These are phyloP conservation scores for Ganoderma lucidum DNA, from an alignment of 1,284 basidiomycete species.

Conservation along the genomic window DNA sequence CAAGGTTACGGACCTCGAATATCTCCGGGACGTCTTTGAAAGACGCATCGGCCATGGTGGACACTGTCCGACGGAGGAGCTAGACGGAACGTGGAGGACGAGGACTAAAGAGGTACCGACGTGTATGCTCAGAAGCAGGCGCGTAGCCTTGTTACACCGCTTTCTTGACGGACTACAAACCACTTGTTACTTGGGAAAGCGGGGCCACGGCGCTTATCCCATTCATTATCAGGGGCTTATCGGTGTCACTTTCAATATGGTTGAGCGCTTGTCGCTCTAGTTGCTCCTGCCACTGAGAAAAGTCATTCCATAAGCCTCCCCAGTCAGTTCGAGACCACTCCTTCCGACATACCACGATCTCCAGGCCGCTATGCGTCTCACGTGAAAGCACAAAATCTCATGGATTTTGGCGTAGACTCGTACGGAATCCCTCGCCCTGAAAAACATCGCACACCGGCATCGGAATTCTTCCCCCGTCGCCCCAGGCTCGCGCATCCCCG, in stretches of 20 bases:
- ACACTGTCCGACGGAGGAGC: constrained; percentile 9
- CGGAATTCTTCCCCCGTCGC: constrained; percentile 25
- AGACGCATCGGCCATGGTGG: constrained; percentile 48
- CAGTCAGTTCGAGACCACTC: neutral
- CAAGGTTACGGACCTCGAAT: constrained; percentile 59
- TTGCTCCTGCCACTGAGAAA: neutral
- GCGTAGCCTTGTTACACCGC: constrained; percentile 22
- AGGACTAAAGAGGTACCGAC: constrained; percentile 22
- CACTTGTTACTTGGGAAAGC: constrained; percentile 1
- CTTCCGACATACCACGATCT: constrained; percentile 1
- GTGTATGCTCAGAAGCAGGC: constrained; percentile 25
- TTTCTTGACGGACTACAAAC: constrained; percentile 9
- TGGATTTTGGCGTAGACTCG: neutral
- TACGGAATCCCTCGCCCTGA: neutral
- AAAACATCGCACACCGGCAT: constrained; percentile 1
- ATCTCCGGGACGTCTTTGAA: constrained; percentile 74
- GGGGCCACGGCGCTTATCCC: neutral
- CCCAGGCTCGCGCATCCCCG: constrained; percentile 1
- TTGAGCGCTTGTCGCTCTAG: neutral
- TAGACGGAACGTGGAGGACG: constrained; percentile 15
- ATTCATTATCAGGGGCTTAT: neutral
- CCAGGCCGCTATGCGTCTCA: neutral
- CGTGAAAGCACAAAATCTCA: neutral
- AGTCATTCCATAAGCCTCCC: neutral
- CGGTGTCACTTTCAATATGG: neutral